phyloP scores from a whole-genome alignment of 169 alveolate genomes.

The Neospora caninum region DNA sequence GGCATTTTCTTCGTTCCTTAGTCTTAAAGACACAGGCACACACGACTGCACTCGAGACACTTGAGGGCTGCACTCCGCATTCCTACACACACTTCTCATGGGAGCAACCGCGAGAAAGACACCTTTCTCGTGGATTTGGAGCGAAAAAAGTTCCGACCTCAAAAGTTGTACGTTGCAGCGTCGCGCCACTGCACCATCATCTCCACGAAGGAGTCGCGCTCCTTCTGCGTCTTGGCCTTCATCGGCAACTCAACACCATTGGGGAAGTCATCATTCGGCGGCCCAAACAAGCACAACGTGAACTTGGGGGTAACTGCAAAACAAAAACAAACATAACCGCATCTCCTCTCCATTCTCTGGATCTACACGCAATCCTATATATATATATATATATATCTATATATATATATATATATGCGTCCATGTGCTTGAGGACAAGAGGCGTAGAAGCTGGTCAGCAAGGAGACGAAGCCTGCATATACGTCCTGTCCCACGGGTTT shows the following conservation, averaged over 20 bases:
- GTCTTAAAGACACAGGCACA: no score
- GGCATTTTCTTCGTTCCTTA: no score
- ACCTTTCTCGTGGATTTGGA: no score
- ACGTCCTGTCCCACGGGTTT: no score
- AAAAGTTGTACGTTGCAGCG: constrained; percentile 90
- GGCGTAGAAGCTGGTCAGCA: no score
- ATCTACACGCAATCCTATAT: not conserved
- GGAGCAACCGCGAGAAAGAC: no score
- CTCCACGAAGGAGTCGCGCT: constrained; percentile 89
- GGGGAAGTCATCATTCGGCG: constrained; percentile 92
- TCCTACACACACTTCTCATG: no score
- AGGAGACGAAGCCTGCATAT: no score
- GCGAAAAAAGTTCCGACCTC: not conserved
- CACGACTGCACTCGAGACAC: no score
- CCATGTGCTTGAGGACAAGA: no score
- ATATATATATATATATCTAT: not conserved
- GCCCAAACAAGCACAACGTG: constrained; percentile 85
- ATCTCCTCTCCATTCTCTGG: not conserved
- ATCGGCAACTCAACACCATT: constrained; percentile 89
- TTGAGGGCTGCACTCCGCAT: no score
- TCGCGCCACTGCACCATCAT: constrained; percentile 91
- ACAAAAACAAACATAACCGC: not conserved
- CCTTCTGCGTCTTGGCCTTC: constrained; percentile 86
- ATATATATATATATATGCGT: not conserved
- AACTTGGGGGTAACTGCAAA: constrained; percentile 79